These are phyloP conservation scores for Solanum pimpinellifolium DNA, from an alignment of 257 asterid genomes.

Conservation along the genomic window DNA sequence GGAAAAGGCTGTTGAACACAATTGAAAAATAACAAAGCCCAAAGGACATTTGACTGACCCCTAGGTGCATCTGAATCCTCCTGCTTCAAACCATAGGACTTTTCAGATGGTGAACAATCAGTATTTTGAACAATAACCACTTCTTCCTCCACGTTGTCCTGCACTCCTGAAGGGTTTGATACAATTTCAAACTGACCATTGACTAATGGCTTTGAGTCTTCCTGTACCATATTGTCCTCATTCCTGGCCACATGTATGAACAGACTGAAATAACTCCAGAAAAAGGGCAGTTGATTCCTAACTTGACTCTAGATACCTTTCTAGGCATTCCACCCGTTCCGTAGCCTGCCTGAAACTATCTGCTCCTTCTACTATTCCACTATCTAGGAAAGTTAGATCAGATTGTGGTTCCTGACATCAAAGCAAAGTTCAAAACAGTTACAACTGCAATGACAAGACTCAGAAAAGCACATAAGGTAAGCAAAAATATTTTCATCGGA, in stretches of 20 bases:
- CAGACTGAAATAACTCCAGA: conserved; percentile 3
- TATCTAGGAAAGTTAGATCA: conserved; percentile 37
- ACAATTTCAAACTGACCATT: conserved; percentile 32
- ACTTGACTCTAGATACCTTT: conserved; percentile 34
- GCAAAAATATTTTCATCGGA: neutral
- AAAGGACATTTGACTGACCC: conserved; percentile 36
- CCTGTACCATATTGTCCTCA: conserved; percentile 21
- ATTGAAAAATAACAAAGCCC: neutral
- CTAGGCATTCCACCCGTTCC: conserved; percentile 31
- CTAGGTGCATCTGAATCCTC: conserved; percentile 73
- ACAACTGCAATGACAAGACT: neutral
- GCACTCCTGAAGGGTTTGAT: conserved; percentile 28
- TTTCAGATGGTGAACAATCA: conserved; percentile 37
- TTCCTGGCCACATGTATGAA: conserved; percentile 40
- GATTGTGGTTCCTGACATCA: conserved; percentile 35
- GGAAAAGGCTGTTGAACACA: neutral
- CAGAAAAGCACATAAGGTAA: neutral
- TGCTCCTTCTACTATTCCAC: conserved; percentile 39
- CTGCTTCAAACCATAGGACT: conserved; percentile 39
- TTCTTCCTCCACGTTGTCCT: conserved; percentile 28
- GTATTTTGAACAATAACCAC: conserved; percentile 27
- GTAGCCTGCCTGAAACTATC: conserved; percentile 25
- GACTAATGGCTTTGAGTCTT: conserved; percentile 28
- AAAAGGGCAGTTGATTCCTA: neutral
- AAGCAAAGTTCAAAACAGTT: neutral